phyloP scores from a whole-genome alignment of 805 yeast genomes.

The Candida awuae region DNA sequence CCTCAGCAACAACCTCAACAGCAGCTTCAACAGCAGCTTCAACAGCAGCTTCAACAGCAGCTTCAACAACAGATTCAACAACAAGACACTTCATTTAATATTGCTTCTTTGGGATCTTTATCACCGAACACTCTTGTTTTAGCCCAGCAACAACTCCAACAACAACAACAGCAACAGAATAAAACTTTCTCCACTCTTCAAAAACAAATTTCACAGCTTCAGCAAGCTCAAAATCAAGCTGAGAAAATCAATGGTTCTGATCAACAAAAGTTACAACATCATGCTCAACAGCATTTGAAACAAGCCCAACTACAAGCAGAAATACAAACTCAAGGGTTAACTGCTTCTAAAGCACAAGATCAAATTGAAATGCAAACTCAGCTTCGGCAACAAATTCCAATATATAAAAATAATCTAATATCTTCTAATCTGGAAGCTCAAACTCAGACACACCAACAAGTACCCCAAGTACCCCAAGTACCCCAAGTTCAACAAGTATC shows the following conservation, averaged over 20 bases:
- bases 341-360: neutral
- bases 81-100: neutral
- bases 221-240: slow-evolving; percentile 11
- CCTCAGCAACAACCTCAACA: slow-evolving; percentile 5
- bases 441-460: slow-evolving; percentile 2
- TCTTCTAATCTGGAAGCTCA: neutral
- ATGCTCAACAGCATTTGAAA: slow-evolving; percentile 1
- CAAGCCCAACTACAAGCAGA: neutral
- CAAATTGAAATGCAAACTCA: no score
- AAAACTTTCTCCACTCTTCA: slow-evolving; percentile 1
- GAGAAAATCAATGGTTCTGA: no score
- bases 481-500: no score
- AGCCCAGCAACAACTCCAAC: slow-evolving; percentile 7
- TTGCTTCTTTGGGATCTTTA: slow-evolving; percentile 2
- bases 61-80: neutral
- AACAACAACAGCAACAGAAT: slow-evolving; percentile 6
- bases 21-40: neutral
- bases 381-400: neutral
- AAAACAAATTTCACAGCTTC: slow-evolving; percentile 7
- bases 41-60: slow-evolving; percentile 4
- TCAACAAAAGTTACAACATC: slow-evolving; percentile 4
- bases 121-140: slow-evolving; percentile 4
- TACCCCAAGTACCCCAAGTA: slow-evolving; percentile 6
- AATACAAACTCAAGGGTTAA: neutral
- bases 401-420: neutral